Evolutionary conservation across 2,329 filamentous ascomycete species (phyloP).

Genomic region (Fusarium sp.): DNA sequence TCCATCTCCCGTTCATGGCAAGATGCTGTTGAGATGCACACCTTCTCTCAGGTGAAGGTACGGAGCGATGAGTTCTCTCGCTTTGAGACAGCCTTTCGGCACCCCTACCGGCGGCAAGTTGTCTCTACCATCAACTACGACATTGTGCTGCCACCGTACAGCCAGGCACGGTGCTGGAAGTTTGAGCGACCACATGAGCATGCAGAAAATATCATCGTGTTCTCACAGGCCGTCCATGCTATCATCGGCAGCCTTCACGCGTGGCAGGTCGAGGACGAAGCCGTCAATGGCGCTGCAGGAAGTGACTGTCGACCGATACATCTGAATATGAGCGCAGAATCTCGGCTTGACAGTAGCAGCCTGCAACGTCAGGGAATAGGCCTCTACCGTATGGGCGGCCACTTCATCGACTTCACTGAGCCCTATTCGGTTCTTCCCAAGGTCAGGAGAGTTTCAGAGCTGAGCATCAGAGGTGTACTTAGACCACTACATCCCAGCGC

Average conservation of each 20-base stretch:
- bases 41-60: not conserved
- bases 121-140: not conserved
- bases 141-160: slow-evolving; percentile 4
- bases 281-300: not conserved
- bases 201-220: not conserved
- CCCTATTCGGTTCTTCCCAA: not conserved
- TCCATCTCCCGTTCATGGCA: slow-evolving; percentile 9
- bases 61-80: not conserved
- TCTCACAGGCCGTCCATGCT: slow-evolving; percentile 2
- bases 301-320: not conserved
- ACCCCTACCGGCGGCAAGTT: not conserved
- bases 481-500: not conserved
- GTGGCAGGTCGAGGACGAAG: not conserved
- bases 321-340: not conserved
- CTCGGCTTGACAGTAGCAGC: not conserved
- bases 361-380: not conserved
- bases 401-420: not conserved
- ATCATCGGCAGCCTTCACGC: not conserved
- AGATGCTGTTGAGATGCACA: not conserved
- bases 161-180: slow-evolving; percentile 4
- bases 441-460: not conserved
- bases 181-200: slow-evolving; percentile 11
- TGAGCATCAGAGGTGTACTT: not conserved
- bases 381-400: not conserved
- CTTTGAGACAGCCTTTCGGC: not conserved